These are phyloP conservation scores for Capsicum chinense DNA, from an alignment of 257 asterid species.

Conservation along the genomic window DNA sequence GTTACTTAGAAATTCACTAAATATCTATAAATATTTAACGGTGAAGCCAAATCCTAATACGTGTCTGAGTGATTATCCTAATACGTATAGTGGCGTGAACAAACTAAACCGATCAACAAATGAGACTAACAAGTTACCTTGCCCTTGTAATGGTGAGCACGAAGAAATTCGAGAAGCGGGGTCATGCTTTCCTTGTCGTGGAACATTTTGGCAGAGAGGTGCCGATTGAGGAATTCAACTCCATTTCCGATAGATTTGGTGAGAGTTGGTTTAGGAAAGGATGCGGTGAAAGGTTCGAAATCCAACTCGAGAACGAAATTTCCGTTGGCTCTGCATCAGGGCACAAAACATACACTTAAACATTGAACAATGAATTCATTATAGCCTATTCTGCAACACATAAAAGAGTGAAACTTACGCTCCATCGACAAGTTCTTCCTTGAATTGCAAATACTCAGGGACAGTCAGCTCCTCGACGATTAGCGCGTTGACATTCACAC, in stretches of 20 bases:
- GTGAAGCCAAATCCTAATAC: too few species aligned
- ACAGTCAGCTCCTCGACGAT: conserved; percentile 80
- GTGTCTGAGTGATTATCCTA: not conserved
- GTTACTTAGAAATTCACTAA: too few species aligned
- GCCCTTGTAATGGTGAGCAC: conserved; percentile 77
- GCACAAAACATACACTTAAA: conserved; percentile 9
- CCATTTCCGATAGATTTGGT: conserved; percentile 98
- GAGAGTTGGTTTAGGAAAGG: conserved; percentile 90
- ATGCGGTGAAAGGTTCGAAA: conserved; percentile 89
- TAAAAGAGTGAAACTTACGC: conserved; percentile 42
- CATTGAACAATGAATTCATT: not conserved
- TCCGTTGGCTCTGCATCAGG: conserved; percentile 61
- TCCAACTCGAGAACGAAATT: conserved; percentile 95
- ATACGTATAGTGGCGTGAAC: not conserved
- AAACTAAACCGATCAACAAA: not conserved
- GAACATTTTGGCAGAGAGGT: conserved; percentile 96
- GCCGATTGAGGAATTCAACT: conserved; percentile 93
- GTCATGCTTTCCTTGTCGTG: conserved; percentile 94
- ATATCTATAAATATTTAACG: too few species aligned
- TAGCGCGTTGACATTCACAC: conserved; percentile 71
- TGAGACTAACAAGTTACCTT: conserved; percentile 50
- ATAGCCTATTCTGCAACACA: not conserved
- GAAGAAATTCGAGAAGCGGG: conserved; percentile 90
- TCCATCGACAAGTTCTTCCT: conserved; percentile 90
- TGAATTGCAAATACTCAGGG: conserved; percentile 80